phyloP scores from a whole-genome alignment of 257 asterid species.

The Scutellaria galericulata region DNA sequence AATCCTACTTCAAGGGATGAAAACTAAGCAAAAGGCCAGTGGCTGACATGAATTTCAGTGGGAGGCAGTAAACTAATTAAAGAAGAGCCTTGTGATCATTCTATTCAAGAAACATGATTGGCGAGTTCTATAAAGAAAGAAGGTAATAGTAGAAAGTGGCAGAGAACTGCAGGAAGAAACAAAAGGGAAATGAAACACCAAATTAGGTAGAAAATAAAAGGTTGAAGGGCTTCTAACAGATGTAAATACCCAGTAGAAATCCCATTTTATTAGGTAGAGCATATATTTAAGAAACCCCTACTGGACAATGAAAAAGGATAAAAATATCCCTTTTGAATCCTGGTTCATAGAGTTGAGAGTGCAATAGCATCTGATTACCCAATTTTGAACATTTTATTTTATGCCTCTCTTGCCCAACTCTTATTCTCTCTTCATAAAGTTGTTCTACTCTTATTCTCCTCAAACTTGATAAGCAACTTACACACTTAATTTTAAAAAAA shows the following conservation, averaged over 20 bases:
- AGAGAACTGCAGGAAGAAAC: conserved; percentile 20
- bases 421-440: not conserved
- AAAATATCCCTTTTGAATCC: not conserved
- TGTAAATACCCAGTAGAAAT: conserved; percentile 6
- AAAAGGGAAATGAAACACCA: not conserved
- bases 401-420: conserved; percentile 1
- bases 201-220: not conserved
- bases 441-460: not conserved
- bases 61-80: not conserved
- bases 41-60: conserved; percentile 1
- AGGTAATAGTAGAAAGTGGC: not conserved
- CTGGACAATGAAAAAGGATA: not conserved
- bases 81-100: not conserved
- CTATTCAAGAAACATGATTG: conserved; percentile 16
- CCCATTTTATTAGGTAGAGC: not conserved
- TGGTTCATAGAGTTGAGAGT: not conserved
- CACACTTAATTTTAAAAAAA: conserved; percentile 15
- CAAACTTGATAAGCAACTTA: conserved; percentile 8
- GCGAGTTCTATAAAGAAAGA: conserved; percentile 15
- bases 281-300: not conserved
- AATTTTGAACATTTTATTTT: conserved; percentile 9
- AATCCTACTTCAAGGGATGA: not conserved
- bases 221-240: not conserved
- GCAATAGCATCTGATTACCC: conserved; percentile 1
- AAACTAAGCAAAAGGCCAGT: not conserved